Evolutionary conservation across 257 asterid genomes (phyloP), one percentile per base, ranked within the genome.

Genomic region (Solanum lignicaule): DNA sequence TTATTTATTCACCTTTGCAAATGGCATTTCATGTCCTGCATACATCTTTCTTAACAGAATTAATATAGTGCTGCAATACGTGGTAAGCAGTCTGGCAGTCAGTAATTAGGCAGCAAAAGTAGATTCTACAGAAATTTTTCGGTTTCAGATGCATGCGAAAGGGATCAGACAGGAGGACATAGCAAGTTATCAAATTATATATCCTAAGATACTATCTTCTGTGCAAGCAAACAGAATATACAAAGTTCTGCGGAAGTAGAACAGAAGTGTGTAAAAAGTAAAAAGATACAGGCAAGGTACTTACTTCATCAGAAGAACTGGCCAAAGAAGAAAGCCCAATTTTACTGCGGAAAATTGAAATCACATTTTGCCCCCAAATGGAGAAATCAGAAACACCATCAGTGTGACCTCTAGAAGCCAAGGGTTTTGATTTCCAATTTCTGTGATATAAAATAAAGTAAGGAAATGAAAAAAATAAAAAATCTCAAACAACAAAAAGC

Each of bases 341-440:
- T 89, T 92, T 95, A 86, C 93, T 95, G 91, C 93, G 93, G 85
- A 97, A 92, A 88, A 95, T 91, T 73, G 98, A 95, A 87, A 97
- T 97, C 75, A 97, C 95, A 91, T 95, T 94, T 88, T 94, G 93
- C 84, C 99, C 99, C 98, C 98, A 95, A 83, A 95, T 88, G 46
- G 98, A 95, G 92, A 97, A 97, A 89, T 95, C 92, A 58, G 98
- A 93, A 86, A 95, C 92, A 38, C 98, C 95, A 69, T 97, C 99
- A 79, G 87, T 90, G 72, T 95, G 98, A 87, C 99, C 98, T 93
- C 92, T 93, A 83, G 90, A 93, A 85, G 92, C 92, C 86, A 91
- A 88, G 39, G 92, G 94, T 83, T 93, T 94, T 52, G 98, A 91
- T 83, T 96, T 91, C 96, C 98, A 94, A 88, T 92, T 94, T 94